Conservation (phyloP, 257 asterid species). For the Parsonsia alboflavescens region DNA sequence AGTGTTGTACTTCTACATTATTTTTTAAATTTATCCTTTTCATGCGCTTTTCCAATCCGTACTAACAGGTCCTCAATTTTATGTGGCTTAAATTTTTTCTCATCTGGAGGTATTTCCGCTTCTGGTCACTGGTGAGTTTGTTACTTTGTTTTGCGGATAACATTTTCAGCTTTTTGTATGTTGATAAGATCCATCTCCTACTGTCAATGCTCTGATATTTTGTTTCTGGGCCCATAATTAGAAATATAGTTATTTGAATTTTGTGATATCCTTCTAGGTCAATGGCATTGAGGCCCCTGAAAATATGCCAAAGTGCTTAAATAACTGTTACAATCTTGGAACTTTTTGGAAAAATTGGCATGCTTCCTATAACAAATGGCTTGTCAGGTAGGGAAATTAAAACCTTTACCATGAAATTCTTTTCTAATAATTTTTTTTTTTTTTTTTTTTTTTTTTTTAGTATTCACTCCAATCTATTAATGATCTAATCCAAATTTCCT, state of each 20-base stretch:
- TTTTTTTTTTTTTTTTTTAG: slow-evolving; percentile 1
- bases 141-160: slow-evolving; percentile 10
- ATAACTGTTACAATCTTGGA: slow-evolving; percentile 89
- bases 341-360: slow-evolving; percentile 98
- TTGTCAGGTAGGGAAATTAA: slow-evolving; percentile 57
- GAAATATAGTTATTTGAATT: slow-evolving; percentile 1
- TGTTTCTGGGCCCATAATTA: background rate
- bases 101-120: slow-evolving; percentile 91
- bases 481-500: slow-evolving; percentile 2
- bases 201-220: background rate
- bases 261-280: slow-evolving; percentile 44
- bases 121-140: slow-evolving; percentile 83
- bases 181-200: background rate
- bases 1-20: background rate
- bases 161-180: background rate
- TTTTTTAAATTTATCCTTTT: background rate
- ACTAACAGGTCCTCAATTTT: slow-evolving; percentile 77
- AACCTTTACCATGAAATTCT: background rate
- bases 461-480: background rate
- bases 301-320: slow-evolving; percentile 92
- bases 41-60: background rate
- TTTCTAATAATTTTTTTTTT: slow-evolving; percentile 1
- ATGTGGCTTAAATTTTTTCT: slow-evolving; percentile 97
- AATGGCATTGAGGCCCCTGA: slow-evolving; percentile 93
- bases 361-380: slow-evolving; percentile 98